Base-by-base conservation (phyloP, 176 grass and related monocot genomes). In the Oryza brachyantha region DNA sequence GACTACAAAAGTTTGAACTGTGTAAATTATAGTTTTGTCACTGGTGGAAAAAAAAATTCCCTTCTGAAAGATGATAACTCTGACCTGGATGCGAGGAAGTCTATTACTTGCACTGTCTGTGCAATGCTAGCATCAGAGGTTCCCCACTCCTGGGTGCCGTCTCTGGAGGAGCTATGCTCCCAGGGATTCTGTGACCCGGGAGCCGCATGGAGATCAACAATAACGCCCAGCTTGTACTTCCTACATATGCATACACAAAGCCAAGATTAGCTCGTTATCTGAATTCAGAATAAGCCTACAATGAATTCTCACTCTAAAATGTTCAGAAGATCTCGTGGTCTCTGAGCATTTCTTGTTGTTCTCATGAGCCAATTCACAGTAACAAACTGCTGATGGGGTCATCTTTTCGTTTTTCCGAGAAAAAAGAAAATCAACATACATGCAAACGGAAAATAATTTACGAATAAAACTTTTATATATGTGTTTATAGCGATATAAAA, bases 141-240 rank as follows among this genome's bases (percentile, higher is more conserved):
- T 11, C 92, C 92, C 88, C 92, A 94, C 1, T 84, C 86, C 40
- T 84, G 74, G 0, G 92, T 77, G 29, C 88, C 86, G 2, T 94
- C 92, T 59, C 79, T 74, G 3, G 83, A 70, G 32, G 66, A 74
- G 35, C 83, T 86, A 66, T 94, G 88, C 35, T 91, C 92, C 35
- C 82, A 66, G 4, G 88, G 82, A 35, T 91, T 94, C 68, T 94
- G 92, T 4, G 83, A 85, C 0, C 86, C 92, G 0, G 85, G 85
- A 17, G 88, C 85, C 3, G 92, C 92, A 66, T 94, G 92, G 34
- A 94, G 14, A 63, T 91, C 88, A 7, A 94, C 39, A 55, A 94
- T 91, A 5, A 91, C 66, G 0, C 72, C 83, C 8, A 94, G 31
- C 22, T 88, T 81, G 45, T 94, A 84, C 19, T 70, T 84, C 79